Evolutionary conservation across 2,329 filamentous ascomycete species (phyloP), one percentile per base, ranked within the genome.

Genomic region (Ceratocystis papillata): DNA sequence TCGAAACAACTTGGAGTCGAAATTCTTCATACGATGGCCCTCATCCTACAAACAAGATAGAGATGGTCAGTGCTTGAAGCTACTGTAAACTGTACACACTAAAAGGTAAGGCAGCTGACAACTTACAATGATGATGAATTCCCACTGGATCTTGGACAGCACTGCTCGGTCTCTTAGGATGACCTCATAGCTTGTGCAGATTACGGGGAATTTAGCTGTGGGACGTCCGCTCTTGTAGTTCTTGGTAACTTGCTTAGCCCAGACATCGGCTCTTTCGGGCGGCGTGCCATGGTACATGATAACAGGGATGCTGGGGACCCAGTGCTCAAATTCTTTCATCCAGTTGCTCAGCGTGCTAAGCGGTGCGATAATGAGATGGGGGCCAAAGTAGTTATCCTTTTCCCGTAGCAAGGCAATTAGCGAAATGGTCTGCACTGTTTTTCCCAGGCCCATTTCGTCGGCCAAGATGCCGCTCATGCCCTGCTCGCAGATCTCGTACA

Each of bases 121-220:
- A 75, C 83, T 73, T 76, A 88, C 87, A 68, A 99, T 96, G 70
- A 99, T 94, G 72, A 99, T 96, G 71, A 96, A 96, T 65, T 95
- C 90, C 94, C 94, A 99, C 45, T 91, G 87, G 66, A 96, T 93
- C 67, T 88, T 87, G 0, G 86, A 85, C 4, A 99, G 77, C 45
- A 87, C 87, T 64, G 90, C 87, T 46, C 89, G 85, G 73, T 99
- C 94, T 71, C 90, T 87, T 76, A 99, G 87, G 65, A 95, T 92
- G 73, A 99, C 96, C 73, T 99, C 94, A 71, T 97, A 97, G 48
- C 88, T 95, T 0, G 94, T 99, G 72, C 92, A 92, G 0, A 97
- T 88, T 0, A 99, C 87, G 0, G 94, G 94, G 69, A 97, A 99
- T 59, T 87, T 82, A 46, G 66, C 61, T 20, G 67, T 64, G 22